A percentile compares a stretch with the other conserved stretches of the same genome.
phyloP scores from a whole-genome alignment of 805 yeast genomes.

The Sugiyamaella mastotermitis region DNA sequence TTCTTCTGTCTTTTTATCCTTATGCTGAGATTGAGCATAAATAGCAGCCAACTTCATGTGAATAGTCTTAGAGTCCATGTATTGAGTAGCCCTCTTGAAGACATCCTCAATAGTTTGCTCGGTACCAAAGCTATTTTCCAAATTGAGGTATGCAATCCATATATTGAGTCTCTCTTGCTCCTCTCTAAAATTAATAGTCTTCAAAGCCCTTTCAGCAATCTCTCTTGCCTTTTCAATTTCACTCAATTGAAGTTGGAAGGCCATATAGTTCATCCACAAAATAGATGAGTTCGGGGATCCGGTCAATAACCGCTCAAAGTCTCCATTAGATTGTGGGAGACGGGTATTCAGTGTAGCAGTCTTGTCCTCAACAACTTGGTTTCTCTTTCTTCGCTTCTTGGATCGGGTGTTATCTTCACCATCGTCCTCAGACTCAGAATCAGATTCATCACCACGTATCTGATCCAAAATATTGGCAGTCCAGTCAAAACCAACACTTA shows the following conservation, averaged over 20 bases:
- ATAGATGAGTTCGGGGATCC: conserved; percentile 93
- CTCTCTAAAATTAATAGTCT: conserved; percentile 82
- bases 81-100: conserved; percentile 80
- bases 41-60: conserved; percentile 76
- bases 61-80: conserved; percentile 82
- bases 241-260: conserved; percentile 91
- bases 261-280: conserved; percentile 97
- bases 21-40: conserved; percentile 60
- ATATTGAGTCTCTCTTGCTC: conserved; percentile 90
- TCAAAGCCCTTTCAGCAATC: conserved; percentile 85
- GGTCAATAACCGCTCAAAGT: conserved; percentile 84
- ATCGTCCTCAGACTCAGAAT: conserved; percentile 25
- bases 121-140: conserved; percentile 91
- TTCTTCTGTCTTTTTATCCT: conserved; percentile 60
- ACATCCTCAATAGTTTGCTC: conserved; percentile 73
- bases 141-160: conserved; percentile 91
- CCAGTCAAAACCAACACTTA: conserved; percentile 93
- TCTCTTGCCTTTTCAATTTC: conserved; percentile 94
- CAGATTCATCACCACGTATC: conserved; percentile 38
- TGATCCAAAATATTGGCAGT: conserved; percentile 84
- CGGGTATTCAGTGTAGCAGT: conserved; percentile 79
- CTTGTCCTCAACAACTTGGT: conserved; percentile 60
- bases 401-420: conserved; percentile 41
- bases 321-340: conserved; percentile 86
- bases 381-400: conserved; percentile 34